These are phyloP conservation scores for Mentha longifolia DNA, from an alignment of 257 asterid species.

Conservation along the genomic window DNA sequence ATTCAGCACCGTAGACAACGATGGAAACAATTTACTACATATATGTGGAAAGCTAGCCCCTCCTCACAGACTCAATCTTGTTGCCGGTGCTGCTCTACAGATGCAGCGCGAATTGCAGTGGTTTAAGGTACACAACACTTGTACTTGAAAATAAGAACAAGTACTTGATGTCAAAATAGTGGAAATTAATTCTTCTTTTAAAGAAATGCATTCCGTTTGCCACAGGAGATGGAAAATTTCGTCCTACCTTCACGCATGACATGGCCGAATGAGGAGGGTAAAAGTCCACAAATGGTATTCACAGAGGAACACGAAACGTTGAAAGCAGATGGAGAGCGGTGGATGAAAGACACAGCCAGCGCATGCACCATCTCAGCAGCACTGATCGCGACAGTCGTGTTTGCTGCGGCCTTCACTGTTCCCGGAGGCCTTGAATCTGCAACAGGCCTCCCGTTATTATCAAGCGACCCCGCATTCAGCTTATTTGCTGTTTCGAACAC, in stretches of 20 bases:
- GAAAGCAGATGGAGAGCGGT: slow-evolving; percentile 26
- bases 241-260: background rate
- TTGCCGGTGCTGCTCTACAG: too few relatives aligned
- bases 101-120: too few relatives aligned
- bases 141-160: too few relatives aligned
- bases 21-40: slow-evolving; percentile 13
- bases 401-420: slow-evolving; percentile 10
- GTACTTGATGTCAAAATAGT: too few relatives aligned
- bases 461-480: background rate
- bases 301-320: slow-evolving; percentile 29
- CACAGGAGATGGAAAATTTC: slow-evolving; percentile 26
- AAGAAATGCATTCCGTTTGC: too few relatives aligned
- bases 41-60: too few relatives aligned
- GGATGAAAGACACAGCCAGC: slow-evolving; percentile 28
- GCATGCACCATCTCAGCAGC: slow-evolving; percentile 13
- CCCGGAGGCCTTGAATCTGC: slow-evolving; percentile 21
- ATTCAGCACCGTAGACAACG: background rate
- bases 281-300: slow-evolving; percentile 27
- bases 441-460: slow-evolving; percentile 16
- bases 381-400: slow-evolving; percentile 2
- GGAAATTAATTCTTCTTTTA: too few relatives aligned
- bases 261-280: background rate
- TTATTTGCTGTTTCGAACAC: slow-evolving; percentile 20
- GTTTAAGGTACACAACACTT: background rate
- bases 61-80: too few relatives aligned